Conservation (phyloP, 2,329 filamentous ascomycete species). For the Aspergillus vadensis region DNA sequence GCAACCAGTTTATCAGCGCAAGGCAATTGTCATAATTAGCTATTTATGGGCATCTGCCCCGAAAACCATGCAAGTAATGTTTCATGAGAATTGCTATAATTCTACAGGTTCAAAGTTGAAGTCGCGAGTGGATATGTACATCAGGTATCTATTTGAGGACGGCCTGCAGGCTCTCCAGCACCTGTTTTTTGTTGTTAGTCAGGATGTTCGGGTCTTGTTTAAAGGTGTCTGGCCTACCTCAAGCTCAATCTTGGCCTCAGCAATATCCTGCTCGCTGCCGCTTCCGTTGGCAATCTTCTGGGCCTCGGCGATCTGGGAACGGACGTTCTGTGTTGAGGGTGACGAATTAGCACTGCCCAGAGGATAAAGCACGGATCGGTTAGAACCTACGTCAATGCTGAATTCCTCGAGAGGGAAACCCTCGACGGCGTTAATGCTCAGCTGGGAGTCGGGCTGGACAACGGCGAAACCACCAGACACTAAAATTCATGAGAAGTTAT, state of each 20-base stretch:
- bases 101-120: slow-evolving; percentile 41
- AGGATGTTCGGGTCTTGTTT: neutral
- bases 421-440: slow-evolving; percentile 99
- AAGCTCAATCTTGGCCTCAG: slow-evolving; percentile 98
- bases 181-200: slow-evolving; percentile 35
- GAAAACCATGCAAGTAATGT: slow-evolving; percentile 1
- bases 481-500: slow-evolving; percentile 40
- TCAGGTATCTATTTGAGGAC: slow-evolving; percentile 49
- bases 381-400: slow-evolving; percentile 69
- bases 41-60: neutral
- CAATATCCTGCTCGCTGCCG: slow-evolving; percentile 95
- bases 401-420: slow-evolving; percentile 94
- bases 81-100: slow-evolving; percentile 41
- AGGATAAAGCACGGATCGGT: neutral
- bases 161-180: slow-evolving; percentile 53
- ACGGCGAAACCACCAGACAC: slow-evolving; percentile 96
- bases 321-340: slow-evolving; percentile 62
- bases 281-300: slow-evolving; percentile 90
- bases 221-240: slow-evolving; percentile 65
- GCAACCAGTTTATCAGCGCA: neutral
- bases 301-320: slow-evolving; percentile 86
- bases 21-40: neutral
- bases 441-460: slow-evolving; percentile 88
- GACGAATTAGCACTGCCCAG: slow-evolving; percentile 10
- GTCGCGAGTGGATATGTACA: slow-evolving; percentile 44